phyloP scores from a whole-genome alignment of 2,329 filamentous ascomycete genomes.

The Sporothrix phasma region DNA sequence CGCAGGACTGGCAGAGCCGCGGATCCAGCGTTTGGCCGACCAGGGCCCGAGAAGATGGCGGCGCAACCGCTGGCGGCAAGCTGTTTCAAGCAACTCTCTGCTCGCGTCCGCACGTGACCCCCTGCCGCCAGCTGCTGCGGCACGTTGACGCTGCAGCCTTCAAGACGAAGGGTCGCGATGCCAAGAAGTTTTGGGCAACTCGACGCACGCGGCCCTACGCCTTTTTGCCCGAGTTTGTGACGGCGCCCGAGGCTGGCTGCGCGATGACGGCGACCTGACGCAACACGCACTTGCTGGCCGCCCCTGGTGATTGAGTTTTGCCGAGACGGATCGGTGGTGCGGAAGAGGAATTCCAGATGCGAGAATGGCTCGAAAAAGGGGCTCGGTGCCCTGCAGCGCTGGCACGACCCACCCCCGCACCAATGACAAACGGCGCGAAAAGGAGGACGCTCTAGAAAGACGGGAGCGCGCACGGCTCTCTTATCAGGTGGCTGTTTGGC shows the following conservation, averaged over 20 bases:
- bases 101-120: conserved; percentile 95
- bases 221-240: conserved; percentile 79
- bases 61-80: conserved; percentile 66
- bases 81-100: conserved; percentile 93
- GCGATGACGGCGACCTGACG: conserved; percentile 84
- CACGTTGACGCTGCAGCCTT: conserved; percentile 87
- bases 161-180: conserved; percentile 79
- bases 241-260: conserved; percentile 75
- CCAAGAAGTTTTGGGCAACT: conserved; percentile 93
- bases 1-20: conserved; percentile 78
- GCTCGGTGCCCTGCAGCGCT: conserved; percentile 87
- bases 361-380: conserved; percentile 83
- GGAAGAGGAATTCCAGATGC: conserved; percentile 96
- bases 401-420: conserved; percentile 67
- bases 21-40: conserved; percentile 74
- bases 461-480: too few species aligned
- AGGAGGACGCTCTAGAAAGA: conserved; percentile 31
- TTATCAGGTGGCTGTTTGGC: too few species aligned
- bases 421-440: conserved; percentile 74
- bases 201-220: conserved; percentile 87
- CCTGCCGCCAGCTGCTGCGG: conserved; percentile 73
- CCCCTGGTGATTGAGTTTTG: conserved; percentile 86
- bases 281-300: conserved; percentile 84
- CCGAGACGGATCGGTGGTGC: conserved; percentile 77
- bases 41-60: conserved; percentile 68